Conservation (phyloP, 2,329 filamentous ascomycete species). For the Emydomyces testavorans region DNA sequence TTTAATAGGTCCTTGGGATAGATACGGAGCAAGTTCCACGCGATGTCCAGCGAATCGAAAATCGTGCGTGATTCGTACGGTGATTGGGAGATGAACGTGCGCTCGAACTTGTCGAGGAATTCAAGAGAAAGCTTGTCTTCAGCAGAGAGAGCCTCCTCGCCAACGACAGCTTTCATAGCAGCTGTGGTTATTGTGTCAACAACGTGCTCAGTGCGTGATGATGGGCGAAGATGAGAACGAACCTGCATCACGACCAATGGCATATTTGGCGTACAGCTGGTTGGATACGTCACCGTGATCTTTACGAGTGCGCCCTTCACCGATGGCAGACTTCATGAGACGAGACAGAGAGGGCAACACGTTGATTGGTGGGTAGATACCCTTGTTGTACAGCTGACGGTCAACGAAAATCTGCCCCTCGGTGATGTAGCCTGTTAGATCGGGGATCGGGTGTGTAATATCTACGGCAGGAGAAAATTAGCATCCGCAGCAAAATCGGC, state of each 20-base stretch:
- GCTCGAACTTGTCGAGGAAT: conserved; percentile 97
- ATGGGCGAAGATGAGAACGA: conserved; percentile 17
- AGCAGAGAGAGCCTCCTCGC: conserved; percentile 87
- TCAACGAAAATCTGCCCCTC: conserved; percentile 98
- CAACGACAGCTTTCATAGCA: conserved; percentile 98
- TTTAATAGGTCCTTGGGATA: conserved; percentile 98
- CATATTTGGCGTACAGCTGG: conserved; percentile 98
- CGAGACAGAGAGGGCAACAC: conserved; percentile 93
- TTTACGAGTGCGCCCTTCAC: conserved; percentile 89
- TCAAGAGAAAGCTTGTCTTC: conserved; percentile 97
- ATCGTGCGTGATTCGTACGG: conserved; percentile 86
- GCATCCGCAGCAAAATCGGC: background rate
- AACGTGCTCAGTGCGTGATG: background rate
- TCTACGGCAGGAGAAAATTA: conserved; percentile 37
- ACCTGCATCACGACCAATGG: conserved; percentile 87
- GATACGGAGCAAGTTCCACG: conserved; percentile 91
- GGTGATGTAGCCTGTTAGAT: conserved; percentile 97
- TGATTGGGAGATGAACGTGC: conserved; percentile 83
- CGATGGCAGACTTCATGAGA: conserved; percentile 99
- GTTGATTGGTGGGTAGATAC: conserved; percentile 97
- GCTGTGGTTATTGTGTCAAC: conserved; percentile 37
- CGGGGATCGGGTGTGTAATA: conserved; percentile 97
- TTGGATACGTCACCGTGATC: conserved; percentile 98
- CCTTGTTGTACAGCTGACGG: conserved; percentile 86
- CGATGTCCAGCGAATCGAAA: conserved; percentile 86